Base-by-base conservation (phyloP, 495 filamentous ascomycete species). In the Hypoxylon crocopeplum region DNA sequence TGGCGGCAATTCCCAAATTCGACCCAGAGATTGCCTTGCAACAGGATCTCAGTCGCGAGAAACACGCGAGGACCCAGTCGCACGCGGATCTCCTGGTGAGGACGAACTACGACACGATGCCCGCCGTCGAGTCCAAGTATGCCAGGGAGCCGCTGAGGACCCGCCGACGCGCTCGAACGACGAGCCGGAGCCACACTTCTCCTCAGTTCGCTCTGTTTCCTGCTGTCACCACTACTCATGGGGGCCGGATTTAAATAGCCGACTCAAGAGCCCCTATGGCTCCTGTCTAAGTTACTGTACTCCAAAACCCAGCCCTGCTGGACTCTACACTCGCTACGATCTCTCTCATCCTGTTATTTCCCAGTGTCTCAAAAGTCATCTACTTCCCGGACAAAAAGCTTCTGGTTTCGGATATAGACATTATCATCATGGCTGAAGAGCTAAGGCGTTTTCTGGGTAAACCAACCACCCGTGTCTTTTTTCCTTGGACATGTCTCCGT, bases 201-300 rank as follows among this genome's bases (percentile, higher is more conserved):
- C 68, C 68, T n/a, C 64, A 66, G 34, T 66, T 70, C 16, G 61
- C 64, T 3, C 61, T 70, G n/a, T 68, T 67, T 55, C 68, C 68
- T 5, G 48, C 30, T 8, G 38, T 59, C n/a, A 19, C 29, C 7
- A 3, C 47, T 36, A 24, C 48, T 1, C 51, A 17, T 15, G 61
- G 54, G 1, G 33, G 33, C 19, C 61, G 61, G 13, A 45, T 59
- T 25, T 64, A 13, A 64, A 27, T 1, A 27, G 29, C n/a, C 27
- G 17, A 5, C 32, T 36, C 20, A 0, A 20, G 13, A 3, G 8
- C 36, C 16, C 15, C 10, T 10, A 5, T 29, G 10, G 5, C 25
- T 39, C 36, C 17, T 21, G 11, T 39, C 8, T 16, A 2, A 8
- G 16, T 20, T 10, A 38, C 16, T 47, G 20, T 33, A 45, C 21